Percentiles rank a stretch among this genome's conserved stretches.
Evolutionary conservation across 208 protist species (phyloP).

Genomic region (Crithidia brevicula): DNA sequence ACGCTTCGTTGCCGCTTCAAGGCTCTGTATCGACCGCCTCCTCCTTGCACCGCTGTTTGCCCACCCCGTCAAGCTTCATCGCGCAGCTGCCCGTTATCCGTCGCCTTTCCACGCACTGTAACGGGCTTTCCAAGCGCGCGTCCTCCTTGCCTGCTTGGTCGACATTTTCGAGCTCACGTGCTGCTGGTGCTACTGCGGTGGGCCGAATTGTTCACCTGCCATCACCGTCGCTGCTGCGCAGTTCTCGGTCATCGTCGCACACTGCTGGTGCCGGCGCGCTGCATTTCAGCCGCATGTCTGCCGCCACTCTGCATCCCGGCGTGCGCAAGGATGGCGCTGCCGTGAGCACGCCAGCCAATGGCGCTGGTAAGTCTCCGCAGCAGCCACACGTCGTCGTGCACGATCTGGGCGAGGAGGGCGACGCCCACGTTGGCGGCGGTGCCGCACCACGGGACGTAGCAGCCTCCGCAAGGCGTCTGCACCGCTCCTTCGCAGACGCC

Average conservation of each 20-base stretch:
- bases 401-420: conserved; percentile 34
- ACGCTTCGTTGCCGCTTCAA: background rate
- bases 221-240: background rate
- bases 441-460: background rate
- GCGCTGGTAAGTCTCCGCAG: background rate
- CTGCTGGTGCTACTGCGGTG: background rate
- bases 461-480: conserved; percentile 14
- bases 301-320: conserved; percentile 41
- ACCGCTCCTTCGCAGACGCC: conserved; percentile 72
- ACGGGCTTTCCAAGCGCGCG: background rate
- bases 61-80: background rate
- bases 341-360: background rate
- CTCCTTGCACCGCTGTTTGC: background rate
- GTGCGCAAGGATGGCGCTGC: background rate
- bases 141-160: background rate
- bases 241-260: background rate
- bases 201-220: background rate
- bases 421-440: background rate
- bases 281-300: conserved; percentile 19
- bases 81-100: background rate
- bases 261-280: background rate
- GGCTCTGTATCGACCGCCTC: background rate
- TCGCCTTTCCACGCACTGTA: background rate
- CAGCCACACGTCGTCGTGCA: background rate
- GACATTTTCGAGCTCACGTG: no score